A percentile compares a stretch with the other conserved stretches of the same genome.
These are phyloP conservation scores for Phoenix roebelenii DNA, from an alignment of 176 grass and related monocot species.

Conservation along the genomic window DNA sequence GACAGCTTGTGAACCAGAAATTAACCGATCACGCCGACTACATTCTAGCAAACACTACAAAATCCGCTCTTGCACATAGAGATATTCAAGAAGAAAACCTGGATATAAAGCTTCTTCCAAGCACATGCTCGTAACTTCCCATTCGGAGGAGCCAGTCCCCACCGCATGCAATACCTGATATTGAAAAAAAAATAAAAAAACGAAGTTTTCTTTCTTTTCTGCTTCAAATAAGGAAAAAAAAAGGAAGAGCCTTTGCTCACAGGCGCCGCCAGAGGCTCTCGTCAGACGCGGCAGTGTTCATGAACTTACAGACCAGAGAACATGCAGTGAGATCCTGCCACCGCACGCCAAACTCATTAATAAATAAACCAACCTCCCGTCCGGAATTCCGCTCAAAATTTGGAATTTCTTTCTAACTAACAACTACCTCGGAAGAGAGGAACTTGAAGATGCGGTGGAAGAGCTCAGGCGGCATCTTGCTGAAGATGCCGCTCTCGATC, in stretches of 20 bases:
- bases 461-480: constrained; percentile 54
- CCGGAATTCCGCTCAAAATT: too few relatives aligned
- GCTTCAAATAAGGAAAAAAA: neutral
- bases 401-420: too few relatives aligned
- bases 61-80: too few relatives aligned
- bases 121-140: constrained; percentile 55
- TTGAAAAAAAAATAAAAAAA: neutral
- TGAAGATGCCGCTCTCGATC: constrained; percentile 58
- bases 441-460: constrained; percentile 89
- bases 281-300: constrained; percentile 62
- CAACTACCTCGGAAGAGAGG: constrained; percentile 69
- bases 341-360: neutral
- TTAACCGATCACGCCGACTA: too few relatives aligned
- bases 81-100: constrained; percentile 23
- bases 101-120: constrained; percentile 97
- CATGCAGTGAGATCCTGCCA: constrained; percentile 72
- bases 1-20: too few relatives aligned
- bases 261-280: constrained; percentile 90
- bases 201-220: too few relatives aligned
- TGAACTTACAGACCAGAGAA: constrained; percentile 63
- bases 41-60: too few relatives aligned
- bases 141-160: constrained; percentile 47
- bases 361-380: too few relatives aligned
- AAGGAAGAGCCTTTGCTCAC: constrained; percentile 28
- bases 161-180: constrained; percentile 83